Evolutionary conservation across 805 yeast species (phyloP), one percentile per base, ranked within the genome.

Genomic region (Kodamaea kaohsiungensis): DNA sequence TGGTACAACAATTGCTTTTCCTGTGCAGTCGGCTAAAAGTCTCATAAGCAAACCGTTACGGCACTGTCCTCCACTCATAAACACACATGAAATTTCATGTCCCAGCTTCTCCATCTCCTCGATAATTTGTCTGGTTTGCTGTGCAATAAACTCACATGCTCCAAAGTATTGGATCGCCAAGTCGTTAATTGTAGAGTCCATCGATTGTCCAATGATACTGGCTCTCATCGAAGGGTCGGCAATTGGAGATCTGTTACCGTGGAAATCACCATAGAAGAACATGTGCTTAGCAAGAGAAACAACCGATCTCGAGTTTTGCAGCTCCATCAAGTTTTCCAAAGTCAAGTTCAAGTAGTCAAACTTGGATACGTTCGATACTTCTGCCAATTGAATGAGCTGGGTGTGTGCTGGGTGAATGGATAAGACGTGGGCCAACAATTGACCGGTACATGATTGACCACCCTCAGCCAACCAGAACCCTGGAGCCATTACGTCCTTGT

Each of bases 401-500:
- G 83, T 75, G 61, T 85, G 85, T 0, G 98, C 96, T 0, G 98
- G 97, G 67, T 95, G 98, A 8, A 89, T 87, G 10, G 89, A 79
- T 57, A 95, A 71, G 13, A 93, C 93, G 69, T 90, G 96, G 1
- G 95, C 93, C 59, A 95, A 79, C 40, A 95, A 80, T 30, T 96
- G 97, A 61, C 99, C 99, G 1, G 99, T 95, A 67, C 97, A 89
- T 13, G 96, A 87, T 71, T 95, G 99, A n/a, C 99, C 99, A 66
- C 99, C 99, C 73, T 95, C 99, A 12, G 98, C 97, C 59, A 92
- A 79, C 98, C 98, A 95, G 65, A 78, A 87, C 5, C 86, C 91
- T 27, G 88, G 87, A n/a, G 96, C 88, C 77, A 93, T 80, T 4
- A 90, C 96, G 70, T 92, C 97, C 64, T 91, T 81, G 72, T 95